Evolutionary conservation across 1,139 yeast species (phyloP).

Genomic region (Lizanozyma gosingica): DNA sequence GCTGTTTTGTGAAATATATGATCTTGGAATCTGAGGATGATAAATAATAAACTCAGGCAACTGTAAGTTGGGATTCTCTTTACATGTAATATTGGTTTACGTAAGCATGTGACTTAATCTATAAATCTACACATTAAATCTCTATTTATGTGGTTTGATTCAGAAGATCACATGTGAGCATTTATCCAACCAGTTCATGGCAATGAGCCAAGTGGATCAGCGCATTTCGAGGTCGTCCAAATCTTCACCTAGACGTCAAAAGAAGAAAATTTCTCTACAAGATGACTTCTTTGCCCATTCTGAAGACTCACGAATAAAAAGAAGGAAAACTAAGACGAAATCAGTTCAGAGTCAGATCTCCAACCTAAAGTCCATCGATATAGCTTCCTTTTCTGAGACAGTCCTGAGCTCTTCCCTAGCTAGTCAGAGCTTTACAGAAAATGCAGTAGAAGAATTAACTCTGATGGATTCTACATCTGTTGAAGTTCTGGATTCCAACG

Average conservation of each 20-base stretch:
- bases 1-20: too few species aligned
- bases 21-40: too few species aligned
- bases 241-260: constrained; percentile 3
- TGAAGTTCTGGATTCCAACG: neutral
- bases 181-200: too few species aligned
- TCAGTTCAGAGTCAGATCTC: neutral
- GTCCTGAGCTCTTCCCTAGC: neutral
- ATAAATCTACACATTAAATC: too few species aligned
- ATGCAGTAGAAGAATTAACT: neutral
- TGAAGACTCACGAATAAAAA: constrained; percentile 6
- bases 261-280: constrained; percentile 8
- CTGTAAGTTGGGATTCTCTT: too few species aligned
- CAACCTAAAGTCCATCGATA: neutral
- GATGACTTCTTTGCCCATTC: constrained; percentile 12
- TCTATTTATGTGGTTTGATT: too few species aligned
- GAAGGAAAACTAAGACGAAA: neutral
- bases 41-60: too few species aligned
- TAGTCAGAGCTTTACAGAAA: neutral
- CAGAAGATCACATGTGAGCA: too few species aligned
- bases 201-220: too few species aligned
- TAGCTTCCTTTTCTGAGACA: neutral
- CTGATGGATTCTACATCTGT: neutral
- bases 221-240: neutral
- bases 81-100: too few species aligned
- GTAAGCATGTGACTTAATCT: too few species aligned